Evolutionary conservation across 768 basidiomycete species (phyloP).

Genomic region (Asterophora parasitica): DNA sequence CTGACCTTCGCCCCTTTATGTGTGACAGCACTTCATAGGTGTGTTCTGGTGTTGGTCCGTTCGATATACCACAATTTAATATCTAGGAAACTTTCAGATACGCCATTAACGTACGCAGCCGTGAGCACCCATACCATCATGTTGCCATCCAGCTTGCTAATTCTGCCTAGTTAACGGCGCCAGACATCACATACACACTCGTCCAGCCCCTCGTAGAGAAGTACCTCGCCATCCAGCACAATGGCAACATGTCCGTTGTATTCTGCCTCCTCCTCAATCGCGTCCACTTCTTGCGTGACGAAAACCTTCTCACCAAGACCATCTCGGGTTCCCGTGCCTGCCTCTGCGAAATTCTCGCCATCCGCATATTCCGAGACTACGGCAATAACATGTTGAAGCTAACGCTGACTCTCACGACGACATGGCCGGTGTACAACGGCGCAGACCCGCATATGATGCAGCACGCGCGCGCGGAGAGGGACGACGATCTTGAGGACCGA

Average conservation of each 20-base stretch:
- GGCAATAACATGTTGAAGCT: constrained; percentile 66
- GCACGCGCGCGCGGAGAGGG: constrained; percentile 57
- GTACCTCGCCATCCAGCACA: constrained; percentile 65
- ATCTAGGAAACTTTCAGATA: constrained; percentile 48
- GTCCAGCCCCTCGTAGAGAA: constrained; percentile 85
- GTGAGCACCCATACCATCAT: constrained; percentile 35
- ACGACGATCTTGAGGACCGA: constrained; percentile 69
- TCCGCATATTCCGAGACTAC: constrained; percentile 67
- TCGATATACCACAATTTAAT: constrained; percentile 1
- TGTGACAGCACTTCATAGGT: constrained; percentile 66
- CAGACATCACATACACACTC: constrained; percentile 89
- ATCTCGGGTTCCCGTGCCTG: constrained; percentile 72
- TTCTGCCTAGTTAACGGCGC: constrained; percentile 58
- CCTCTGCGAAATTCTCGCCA: constrained; percentile 89
- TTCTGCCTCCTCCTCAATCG: constrained; percentile 89
- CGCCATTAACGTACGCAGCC: constrained; percentile 77
- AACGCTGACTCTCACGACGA: constrained; percentile 67
- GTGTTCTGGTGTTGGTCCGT: constrained; percentile 13
- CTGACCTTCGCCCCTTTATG: constrained; percentile 5
- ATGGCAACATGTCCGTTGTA: constrained; percentile 77
- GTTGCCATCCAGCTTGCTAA: neutral
- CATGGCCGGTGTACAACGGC: constrained; percentile 77
- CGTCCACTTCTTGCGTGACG: constrained; percentile 78
- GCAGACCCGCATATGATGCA: constrained; percentile 56
- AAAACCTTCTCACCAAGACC: constrained; percentile 61